Conservation (phyloP, 805 yeast species). For the Saturnispora silvae region DNA sequence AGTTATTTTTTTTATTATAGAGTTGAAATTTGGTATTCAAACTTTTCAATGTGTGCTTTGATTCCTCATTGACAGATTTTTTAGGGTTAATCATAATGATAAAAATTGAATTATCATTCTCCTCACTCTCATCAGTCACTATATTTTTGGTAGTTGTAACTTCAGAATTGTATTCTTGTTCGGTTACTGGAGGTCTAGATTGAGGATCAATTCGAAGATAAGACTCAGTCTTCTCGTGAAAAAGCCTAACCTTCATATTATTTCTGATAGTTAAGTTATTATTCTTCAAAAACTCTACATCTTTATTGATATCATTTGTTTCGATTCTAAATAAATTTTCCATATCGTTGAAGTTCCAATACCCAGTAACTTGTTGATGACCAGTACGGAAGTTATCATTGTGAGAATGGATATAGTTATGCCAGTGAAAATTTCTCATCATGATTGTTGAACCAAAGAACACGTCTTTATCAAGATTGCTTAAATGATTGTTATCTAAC, state of each 20-base stretch:
- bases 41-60: conserved; percentile 35
- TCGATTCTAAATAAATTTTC: conserved; percentile 74
- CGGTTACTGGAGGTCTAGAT: conserved; percentile 74
- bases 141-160: conserved; percentile 34
- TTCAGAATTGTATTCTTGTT: conserved; percentile 82
- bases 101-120: conserved; percentile 33
- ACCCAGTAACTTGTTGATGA: conserved; percentile 73
- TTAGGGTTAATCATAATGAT: conserved; percentile 41
- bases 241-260: conserved; percentile 52
- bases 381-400: conserved; percentile 39
- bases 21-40: conserved; percentile 63
- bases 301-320: conserved; percentile 25
- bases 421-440: conserved; percentile 61
- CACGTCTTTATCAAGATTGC: conserved; percentile 49
- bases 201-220: conserved; percentile 58
- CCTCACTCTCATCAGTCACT: background rate
- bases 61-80: conserved; percentile 25
- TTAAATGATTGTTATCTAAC: conserved; percentile 32
- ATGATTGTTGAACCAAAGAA: conserved; percentile 64
- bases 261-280: conserved; percentile 27
- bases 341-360: conserved; percentile 45
- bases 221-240: conserved; percentile 58
- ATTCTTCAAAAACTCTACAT: conserved; percentile 29
- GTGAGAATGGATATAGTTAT: conserved; percentile 78
- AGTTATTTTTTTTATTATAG: conserved; percentile 53